Base-by-base conservation (phyloP, 2,329 filamentous ascomycete species). In the Ilyonectria mors-panacis region DNA sequence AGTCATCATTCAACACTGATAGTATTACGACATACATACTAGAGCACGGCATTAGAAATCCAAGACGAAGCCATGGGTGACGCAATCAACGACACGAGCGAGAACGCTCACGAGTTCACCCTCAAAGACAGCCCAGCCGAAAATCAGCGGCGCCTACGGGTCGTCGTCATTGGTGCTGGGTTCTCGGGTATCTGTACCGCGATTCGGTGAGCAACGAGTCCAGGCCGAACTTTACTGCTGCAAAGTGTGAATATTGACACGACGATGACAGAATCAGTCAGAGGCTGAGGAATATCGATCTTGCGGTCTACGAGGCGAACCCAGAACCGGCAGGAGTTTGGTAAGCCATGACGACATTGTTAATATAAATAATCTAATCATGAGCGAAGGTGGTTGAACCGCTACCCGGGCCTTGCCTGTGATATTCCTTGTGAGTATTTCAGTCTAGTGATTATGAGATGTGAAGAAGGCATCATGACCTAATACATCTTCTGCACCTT, bases 141-240 rank as follows among this genome's bases (percentile, higher is more conserved):
- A 9, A 70, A 70, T 8, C 65, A 68, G 15, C 48, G 67, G 4
- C 61, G 65, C 17, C 21, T 69, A 6, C 57, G 28, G 39, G 53
- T 68, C 2, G 45, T 59, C 5, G 39, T 69, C 13, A 69, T 69
- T 5, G 67, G 67, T 1, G 67, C 67, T 39, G 67, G 67, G 0
- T 69, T 60, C 19, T 69, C 58, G 10, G 67, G 67, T 4, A 63
- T 68, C 12, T 68, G 68, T 26, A 45, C 63, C 2, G 59, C 63
- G 39, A 68, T 68, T 12, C 55, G 59, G 66, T 68, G 12, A 33
- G 30, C 30, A 33, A 12, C 8, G 8, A 33, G 30, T 33, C 30
- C 30, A 12, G 8, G 12, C 30, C 30, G 9, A 12, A 59, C 5
- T 26, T 33, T 4, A 12, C 30, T 33, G 12, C 26, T 26, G 30